Evolutionary conservation across 257 asterid species (phyloP).

Genomic region (Solanum sejunctum): DNA sequence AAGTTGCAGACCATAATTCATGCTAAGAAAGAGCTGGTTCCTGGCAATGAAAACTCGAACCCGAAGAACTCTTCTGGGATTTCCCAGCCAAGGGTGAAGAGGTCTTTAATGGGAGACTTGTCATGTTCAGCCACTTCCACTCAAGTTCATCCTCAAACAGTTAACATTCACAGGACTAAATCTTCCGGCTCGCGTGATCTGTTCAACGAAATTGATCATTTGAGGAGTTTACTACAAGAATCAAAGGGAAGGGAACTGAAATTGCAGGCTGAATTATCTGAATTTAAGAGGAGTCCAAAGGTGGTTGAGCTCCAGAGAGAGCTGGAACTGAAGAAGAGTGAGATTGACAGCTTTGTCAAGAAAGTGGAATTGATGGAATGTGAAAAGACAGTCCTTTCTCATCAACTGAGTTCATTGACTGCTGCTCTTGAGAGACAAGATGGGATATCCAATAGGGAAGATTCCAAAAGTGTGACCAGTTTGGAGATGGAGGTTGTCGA

Average conservation of each 20-base stretch:
- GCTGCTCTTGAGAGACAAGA: constrained; percentile 31
- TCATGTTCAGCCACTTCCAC: constrained; percentile 49
- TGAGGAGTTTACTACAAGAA: constrained; percentile 74
- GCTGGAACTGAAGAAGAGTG: constrained; percentile 43
- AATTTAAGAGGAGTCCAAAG: constrained; percentile 29
- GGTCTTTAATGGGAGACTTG: constrained; percentile 74
- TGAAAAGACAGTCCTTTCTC: constrained; percentile 40
- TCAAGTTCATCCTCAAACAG: constrained; percentile 69
- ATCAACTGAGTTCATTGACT: constrained; percentile 34
- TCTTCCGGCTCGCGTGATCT: constrained; percentile 47
- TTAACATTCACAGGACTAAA: constrained; percentile 23
- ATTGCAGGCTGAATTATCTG: constrained; percentile 58
- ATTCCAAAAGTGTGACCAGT: constrained; percentile 14
- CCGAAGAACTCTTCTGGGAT: constrained; percentile 24
- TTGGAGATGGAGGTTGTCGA: constrained; percentile 77
- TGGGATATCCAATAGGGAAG: constrained; percentile 13
- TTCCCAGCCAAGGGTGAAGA: constrained; percentile 50
- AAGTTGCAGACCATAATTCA: constrained; percentile 42
- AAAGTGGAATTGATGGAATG: constrained; percentile 44
- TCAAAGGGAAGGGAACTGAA: constrained; percentile 68
- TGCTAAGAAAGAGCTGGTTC: constrained; percentile 37
- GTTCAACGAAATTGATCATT: constrained; percentile 71
- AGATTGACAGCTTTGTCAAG: constrained; percentile 40
- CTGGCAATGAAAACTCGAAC: constrained; percentile 18
- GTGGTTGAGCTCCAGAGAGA: constrained; percentile 49